These are phyloP conservation scores for Kwoniella newhampshirensis DNA, from an alignment of 768 basidiomycete species.

Conservation along the genomic window DNA sequence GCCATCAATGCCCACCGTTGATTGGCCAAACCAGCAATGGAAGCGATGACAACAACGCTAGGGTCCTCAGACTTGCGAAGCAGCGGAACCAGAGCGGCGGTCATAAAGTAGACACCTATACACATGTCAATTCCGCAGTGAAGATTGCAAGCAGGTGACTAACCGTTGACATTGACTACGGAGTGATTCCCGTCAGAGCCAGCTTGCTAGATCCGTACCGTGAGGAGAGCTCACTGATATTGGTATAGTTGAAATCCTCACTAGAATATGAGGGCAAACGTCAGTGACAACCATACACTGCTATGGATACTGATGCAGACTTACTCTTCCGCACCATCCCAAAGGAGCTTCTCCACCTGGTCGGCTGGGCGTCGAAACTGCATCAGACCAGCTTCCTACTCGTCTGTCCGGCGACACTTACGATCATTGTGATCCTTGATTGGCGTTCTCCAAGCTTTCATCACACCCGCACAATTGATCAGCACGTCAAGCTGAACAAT, in stretches of 20 bases:
- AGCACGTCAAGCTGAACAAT: constrained; percentile 31
- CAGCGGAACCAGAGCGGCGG: constrained; percentile 36
- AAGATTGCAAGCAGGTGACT: not conserved
- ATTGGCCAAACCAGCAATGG: constrained; percentile 41
- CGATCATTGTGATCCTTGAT: constrained; percentile 37
- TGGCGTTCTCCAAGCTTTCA: constrained; percentile 26
- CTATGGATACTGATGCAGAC: not conserved
- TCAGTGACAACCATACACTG: not conserved
- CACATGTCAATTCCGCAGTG: not conserved
- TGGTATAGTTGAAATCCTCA: constrained; percentile 38
- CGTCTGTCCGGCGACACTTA: constrained; percentile 17
- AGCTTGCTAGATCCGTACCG: not conserved
- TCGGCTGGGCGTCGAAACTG: constrained; percentile 26
- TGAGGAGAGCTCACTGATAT: constrained; percentile 20
- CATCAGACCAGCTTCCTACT: not conserved
- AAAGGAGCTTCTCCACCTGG: constrained; percentile 24
- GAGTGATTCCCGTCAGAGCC: not conserved
- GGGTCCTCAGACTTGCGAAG: constrained; percentile 32
- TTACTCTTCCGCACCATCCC: constrained; percentile 35
- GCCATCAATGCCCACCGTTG: constrained; percentile 24
- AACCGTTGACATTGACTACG: constrained; percentile 39
- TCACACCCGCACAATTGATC: constrained; percentile 49
- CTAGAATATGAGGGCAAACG: constrained; percentile 6
- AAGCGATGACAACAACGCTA: constrained; percentile 42
- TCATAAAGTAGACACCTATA: constrained; percentile 41